Conservation (phyloP, 164 flowering plant genomes). For the Magnolia officinalis region DNA sequence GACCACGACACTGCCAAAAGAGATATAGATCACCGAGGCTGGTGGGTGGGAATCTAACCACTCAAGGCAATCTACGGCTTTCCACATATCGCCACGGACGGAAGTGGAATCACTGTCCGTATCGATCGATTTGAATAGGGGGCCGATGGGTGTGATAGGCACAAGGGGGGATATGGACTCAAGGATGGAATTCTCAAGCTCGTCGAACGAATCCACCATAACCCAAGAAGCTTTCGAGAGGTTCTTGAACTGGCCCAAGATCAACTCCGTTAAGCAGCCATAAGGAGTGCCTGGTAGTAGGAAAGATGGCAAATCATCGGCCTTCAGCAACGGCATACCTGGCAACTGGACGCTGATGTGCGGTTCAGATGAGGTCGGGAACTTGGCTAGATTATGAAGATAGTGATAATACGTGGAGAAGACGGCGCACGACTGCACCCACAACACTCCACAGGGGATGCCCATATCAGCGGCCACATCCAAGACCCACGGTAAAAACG, state of each 20-base stretch:
- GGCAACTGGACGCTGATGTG: slow-evolving; percentile 41
- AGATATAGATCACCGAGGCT: slow-evolving; percentile 51
- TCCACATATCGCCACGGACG: slow-evolving; percentile 34
- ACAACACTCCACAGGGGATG: slow-evolving; percentile 49
- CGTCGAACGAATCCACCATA: slow-evolving; percentile 57
- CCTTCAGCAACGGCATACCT: slow-evolving; percentile 38
- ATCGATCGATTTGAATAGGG: slow-evolving; percentile 33
- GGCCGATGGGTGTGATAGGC: slow-evolving; percentile 58
- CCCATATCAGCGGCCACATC: slow-evolving; percentile 46
- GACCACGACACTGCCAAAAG: slow-evolving; percentile 48
- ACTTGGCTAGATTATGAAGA: slow-evolving; percentile 10
- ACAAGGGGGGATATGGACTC: slow-evolving; percentile 35
- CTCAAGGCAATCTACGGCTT: slow-evolving; percentile 35
- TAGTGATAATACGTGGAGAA: slow-evolving; percentile 50
- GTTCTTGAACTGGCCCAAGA: slow-evolving; percentile 49
- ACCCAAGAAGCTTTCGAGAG: slow-evolving; percentile 50
- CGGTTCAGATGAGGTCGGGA: not conserved
- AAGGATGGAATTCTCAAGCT: slow-evolving; percentile 50
- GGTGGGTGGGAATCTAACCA: slow-evolving; percentile 50
- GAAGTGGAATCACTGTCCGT: not conserved
- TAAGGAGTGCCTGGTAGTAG: slow-evolving; percentile 47
- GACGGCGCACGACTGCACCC: slow-evolving; percentile 66
- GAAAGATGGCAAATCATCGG: slow-evolving; percentile 62
- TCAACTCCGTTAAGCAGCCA: slow-evolving; percentile 22
- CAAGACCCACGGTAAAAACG: slow-evolving; percentile 66